A percentile compares a stretch with the other conserved stretches of the same genome.
These are phyloP conservation scores for Arthrinium phaeospermum DNA, from an alignment of 2,329 filamentous ascomycete species.

Conservation along the genomic window DNA sequence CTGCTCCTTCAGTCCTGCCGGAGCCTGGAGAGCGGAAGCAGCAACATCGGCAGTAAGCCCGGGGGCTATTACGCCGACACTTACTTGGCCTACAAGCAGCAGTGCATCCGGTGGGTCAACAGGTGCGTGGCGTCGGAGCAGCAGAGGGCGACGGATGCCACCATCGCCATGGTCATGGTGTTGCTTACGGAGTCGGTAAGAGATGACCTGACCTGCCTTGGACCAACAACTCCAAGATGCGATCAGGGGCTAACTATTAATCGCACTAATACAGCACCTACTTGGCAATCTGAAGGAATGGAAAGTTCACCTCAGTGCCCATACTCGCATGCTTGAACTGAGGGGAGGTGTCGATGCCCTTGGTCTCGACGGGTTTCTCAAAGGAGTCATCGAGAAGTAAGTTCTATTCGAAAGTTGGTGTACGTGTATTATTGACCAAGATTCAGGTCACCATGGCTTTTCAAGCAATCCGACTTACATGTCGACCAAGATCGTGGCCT, in stretches of 20 bases:
- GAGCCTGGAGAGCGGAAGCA: neutral
- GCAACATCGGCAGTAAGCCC: neutral
- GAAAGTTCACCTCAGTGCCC: neutral
- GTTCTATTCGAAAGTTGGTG: too few relatives aligned
- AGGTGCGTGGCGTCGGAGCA: neutral
- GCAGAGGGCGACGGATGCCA: neutral
- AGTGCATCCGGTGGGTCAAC: conserved; percentile 1
- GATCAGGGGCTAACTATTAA: too few relatives aligned
- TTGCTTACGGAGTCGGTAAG: neutral
- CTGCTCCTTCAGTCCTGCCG: neutral
- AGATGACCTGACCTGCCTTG: neutral
- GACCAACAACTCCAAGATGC: neutral
- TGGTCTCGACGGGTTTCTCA: neutral
- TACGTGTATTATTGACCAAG: too few relatives aligned
- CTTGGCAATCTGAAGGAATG: neutral
- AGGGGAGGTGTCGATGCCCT: neutral
- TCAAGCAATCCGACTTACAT: too few relatives aligned
- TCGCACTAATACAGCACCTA: neutral
- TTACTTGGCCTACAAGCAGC: neutral
- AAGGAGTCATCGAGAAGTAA: neutral
- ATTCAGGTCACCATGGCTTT: neutral
- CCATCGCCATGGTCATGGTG: neutral
- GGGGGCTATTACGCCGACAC: neutral
- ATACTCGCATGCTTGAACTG: neutral
- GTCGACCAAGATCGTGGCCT: neutral